Evolutionary conservation across 306 rosid species (phyloP), one percentile per base, ranked within the genome.

Genomic region (Quercus variabilis): DNA sequence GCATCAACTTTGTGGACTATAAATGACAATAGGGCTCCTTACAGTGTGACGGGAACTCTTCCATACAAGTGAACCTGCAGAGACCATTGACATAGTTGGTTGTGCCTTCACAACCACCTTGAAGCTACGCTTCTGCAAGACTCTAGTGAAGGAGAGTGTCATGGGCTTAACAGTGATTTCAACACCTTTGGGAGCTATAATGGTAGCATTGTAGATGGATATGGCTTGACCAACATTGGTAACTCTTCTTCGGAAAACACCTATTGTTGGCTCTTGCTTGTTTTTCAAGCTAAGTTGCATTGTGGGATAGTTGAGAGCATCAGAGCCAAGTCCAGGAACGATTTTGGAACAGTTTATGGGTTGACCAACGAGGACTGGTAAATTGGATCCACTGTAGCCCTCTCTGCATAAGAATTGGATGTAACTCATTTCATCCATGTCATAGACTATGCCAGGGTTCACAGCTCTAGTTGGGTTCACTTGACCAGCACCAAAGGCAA

Each of bases 401-500:
- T 92, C 97, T 2, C 46, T 87, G 88, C 99, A 92, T 67, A 95
- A 81, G 86, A 90, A 93, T 38, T 90, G 97, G 55, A 89, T 76
- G 77, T 93, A 95, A 6, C 76, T 79, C 71, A 91, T 73, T 41
- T 86, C 90, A 4, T 88, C 78, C 87, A 87, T 85, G 78, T 93
- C 99, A 30, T 92, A 95, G 75, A 95, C 74, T 83, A 92, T 63
- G 77, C 99, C 97, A 0, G 96, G 98, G 65, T 57, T 89, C 21
- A 71, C 51, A 20, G 97, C 94, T 81, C 85, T 87, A 38, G 84
- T 73, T 43, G 99, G 99, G 69, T 84, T 84, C 43, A 91, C 76
- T 85, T 89, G 97, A 13, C 99, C 98, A n/a, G 87, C 92, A 4
- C 99, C 97, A 8, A 81, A 95, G 9, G 89, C 90, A 31, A 92